Percentiles rank a stretch among this genome's conserved stretches.
Evolutionary conservation across 805 yeast genomes (phyloP).

Genomic region (Ogataea wickerhamii): DNA sequence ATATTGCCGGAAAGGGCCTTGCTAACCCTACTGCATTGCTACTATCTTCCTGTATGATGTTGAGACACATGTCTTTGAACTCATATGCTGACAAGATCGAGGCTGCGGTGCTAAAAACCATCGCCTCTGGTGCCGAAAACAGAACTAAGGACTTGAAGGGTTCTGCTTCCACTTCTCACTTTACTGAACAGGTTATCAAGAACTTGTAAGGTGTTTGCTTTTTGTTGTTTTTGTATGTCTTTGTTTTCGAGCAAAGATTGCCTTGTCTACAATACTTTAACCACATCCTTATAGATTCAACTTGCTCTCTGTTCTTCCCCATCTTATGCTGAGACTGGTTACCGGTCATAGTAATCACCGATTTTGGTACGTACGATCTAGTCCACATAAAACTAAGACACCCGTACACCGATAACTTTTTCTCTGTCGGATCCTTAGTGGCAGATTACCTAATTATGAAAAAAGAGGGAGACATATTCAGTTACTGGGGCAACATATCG

Average conservation of each 20-base stretch:
- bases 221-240: not conserved
- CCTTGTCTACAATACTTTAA: not conserved
- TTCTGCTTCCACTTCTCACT: slow-evolving; percentile 79
- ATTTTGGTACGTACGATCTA: too few relatives aligned
- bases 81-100: slow-evolving; percentile 81
- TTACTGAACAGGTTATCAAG: slow-evolving; percentile 86
- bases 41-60: slow-evolving; percentile 97
- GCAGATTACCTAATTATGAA: too few relatives aligned
- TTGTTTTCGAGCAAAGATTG: not conserved
- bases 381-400: too few relatives aligned
- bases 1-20: slow-evolving; percentile 97
- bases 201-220: slow-evolving; percentile 45
- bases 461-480: too few relatives aligned
- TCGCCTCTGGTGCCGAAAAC: slow-evolving; percentile 93
- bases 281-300: not conserved
- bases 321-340: too few relatives aligned
- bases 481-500: too few relatives aligned
- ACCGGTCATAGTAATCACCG: too few relatives aligned
- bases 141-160: slow-evolving; percentile 98
- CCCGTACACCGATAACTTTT: too few relatives aligned
- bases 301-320: too few relatives aligned
- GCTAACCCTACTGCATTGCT: slow-evolving; percentile 98
- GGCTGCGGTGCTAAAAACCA: slow-evolving; percentile 79
- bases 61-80: slow-evolving; percentile 94
- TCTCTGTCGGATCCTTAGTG: too few relatives aligned